phyloP scores from a whole-genome alignment of 176 grass and related monocot species.

The Chrysopogon serrulatus region DNA sequence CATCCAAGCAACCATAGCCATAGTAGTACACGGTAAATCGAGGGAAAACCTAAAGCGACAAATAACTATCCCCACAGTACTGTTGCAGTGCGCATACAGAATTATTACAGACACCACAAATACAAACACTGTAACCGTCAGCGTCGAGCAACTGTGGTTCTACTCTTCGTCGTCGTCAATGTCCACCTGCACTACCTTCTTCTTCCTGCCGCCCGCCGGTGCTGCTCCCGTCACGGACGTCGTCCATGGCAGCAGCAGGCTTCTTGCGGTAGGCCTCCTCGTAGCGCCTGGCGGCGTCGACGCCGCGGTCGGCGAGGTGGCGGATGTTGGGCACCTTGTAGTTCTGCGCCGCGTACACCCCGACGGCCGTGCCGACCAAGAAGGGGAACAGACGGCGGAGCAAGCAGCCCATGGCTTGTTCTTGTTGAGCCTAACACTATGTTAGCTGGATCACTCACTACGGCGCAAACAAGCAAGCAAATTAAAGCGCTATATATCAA shows the following conservation, averaged over 20 bases:
- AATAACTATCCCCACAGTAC: too few species aligned
- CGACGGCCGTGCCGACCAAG: constrained; percentile 40
- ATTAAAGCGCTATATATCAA: too few species aligned
- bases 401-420: constrained; percentile 25
- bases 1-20: too few species aligned
- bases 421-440: too few species aligned
- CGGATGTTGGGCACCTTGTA: constrained; percentile 64
- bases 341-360: constrained; percentile 57
- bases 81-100: too few species aligned
- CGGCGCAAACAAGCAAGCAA: too few species aligned
- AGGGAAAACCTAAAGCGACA: too few species aligned
- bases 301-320: constrained; percentile 19
- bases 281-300: constrained; percentile 37
- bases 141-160: too few species aligned
- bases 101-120: too few species aligned
- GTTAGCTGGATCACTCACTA: not conserved
- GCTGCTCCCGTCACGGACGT: not conserved
- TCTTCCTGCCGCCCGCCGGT: not conserved
- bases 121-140: too few species aligned
- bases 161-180: constrained; percentile 8
- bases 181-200: not conserved
- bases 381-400: constrained; percentile 51
- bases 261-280: constrained; percentile 75
- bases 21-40: too few species aligned
- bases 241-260: not conserved